A percentile compares a stretch with the other conserved stretches of the same genome.
Conservation (phyloP, 2,329 filamentous ascomycete species). For the Pseudogymnoascus sp. region DNA sequence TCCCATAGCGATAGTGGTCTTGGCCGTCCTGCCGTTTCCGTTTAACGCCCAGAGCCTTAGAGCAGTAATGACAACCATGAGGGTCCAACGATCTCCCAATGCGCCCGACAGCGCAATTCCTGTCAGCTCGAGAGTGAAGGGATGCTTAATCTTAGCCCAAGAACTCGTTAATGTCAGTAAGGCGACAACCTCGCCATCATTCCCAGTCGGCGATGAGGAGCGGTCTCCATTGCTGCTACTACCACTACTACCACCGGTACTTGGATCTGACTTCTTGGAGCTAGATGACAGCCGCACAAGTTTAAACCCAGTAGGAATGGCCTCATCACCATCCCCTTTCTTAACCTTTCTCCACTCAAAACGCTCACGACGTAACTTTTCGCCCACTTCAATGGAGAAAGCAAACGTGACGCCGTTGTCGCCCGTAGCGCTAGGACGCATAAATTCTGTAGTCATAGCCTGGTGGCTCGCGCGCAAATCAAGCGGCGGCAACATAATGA, state of each 20-base stretch:
- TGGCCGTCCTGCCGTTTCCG: neutral
- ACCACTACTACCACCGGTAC: neutral
- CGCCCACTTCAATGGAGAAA: conserved; percentile 17
- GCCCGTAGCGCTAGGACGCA: conserved; percentile 14
- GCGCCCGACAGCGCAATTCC: neutral
- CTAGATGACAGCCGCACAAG: neutral
- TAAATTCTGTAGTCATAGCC: conserved; percentile 11
- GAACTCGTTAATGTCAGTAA: conserved; percentile 16
- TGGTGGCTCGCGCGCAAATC: neutral
- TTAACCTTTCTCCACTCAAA: conserved; percentile 21
- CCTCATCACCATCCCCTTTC: conserved; percentile 13
- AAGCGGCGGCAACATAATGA: conserved; percentile 14
- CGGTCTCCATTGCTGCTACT: neutral
- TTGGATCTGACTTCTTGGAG: neutral
- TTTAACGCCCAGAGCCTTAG: conserved; percentile 14
- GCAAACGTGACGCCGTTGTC: conserved; percentile 10
- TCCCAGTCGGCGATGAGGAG: neutral
- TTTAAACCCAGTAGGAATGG: conserved; percentile 9
- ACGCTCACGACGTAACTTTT: conserved; percentile 13
- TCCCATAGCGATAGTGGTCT: neutral
- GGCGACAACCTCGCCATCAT: conserved; percentile 9
- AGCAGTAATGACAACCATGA: conserved; percentile 14
- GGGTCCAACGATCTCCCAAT: conserved; percentile 14
- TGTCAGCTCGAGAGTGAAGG: conserved; percentile 12
- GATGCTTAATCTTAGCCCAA: conserved; percentile 14